Conservation (phyloP, 129 eudicot genomes). For the Artemisia annua region DNA sequence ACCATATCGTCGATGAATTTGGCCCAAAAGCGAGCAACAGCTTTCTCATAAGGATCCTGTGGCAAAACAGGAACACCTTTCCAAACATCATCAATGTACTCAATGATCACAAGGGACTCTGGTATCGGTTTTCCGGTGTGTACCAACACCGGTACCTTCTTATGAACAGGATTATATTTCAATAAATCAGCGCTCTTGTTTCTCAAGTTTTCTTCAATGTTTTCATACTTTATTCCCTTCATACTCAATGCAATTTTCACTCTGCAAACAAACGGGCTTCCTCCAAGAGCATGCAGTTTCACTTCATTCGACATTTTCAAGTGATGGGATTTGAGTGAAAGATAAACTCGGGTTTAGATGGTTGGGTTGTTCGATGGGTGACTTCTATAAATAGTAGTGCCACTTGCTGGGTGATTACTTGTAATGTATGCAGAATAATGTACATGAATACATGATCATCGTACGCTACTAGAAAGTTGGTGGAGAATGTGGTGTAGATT, state of each 20-base stretch:
- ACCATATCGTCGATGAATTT: slow-evolving; percentile 36
- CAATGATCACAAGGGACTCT: slow-evolving; percentile 39
- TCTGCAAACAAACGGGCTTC: slow-evolving; percentile 33
- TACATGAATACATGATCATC: no score
- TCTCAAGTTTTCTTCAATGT: slow-evolving; percentile 26
- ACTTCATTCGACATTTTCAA: slow-evolving; percentile 31
- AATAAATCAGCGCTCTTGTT: slow-evolving; percentile 31
- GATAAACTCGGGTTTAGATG: background rate
- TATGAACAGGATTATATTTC: slow-evolving; percentile 35
- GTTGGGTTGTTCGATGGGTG: background rate
- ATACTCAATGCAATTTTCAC: slow-evolving; percentile 34
- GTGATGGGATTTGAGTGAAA: background rate
- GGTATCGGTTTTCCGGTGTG: slow-evolving; percentile 39
- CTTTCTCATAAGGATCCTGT: slow-evolving; percentile 29
- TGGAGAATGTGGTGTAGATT: no score
- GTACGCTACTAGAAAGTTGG: no score
- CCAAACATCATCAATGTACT: slow-evolving; percentile 35
- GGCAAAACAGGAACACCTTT: slow-evolving; percentile 32
- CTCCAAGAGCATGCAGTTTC: slow-evolving; percentile 24
- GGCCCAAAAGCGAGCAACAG: slow-evolving; percentile 33
- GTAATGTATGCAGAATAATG: no score
- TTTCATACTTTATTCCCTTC: slow-evolving; percentile 39
- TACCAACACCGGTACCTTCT: slow-evolving; percentile 30
- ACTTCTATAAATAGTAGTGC: no score
- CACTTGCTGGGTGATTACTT: no score